Conservation (phyloP, 345 rosid species). For the Lumnitzera racemosa region DNA sequence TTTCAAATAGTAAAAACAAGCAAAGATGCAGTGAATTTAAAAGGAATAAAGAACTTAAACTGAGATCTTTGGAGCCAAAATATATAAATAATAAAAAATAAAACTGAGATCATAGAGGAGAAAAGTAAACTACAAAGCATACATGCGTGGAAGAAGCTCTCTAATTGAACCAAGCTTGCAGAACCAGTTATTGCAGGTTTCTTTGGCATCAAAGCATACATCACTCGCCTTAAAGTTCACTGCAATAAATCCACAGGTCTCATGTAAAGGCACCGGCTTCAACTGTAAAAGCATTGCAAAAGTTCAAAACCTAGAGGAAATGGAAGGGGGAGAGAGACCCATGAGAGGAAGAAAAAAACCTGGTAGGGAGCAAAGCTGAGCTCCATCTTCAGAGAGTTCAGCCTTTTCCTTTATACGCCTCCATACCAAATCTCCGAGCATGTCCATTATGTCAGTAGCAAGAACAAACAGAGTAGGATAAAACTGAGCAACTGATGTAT, state of each 20-base stretch:
- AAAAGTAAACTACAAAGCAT: conserved; percentile 17
- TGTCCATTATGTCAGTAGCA: conserved; percentile 74
- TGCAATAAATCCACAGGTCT: conserved; percentile 26
- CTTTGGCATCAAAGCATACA: conserved; percentile 68
- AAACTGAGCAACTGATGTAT: conserved; percentile 78
- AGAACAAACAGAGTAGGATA: conserved; percentile 88
- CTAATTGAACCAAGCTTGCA: conserved; percentile 71
- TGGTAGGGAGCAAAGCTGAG: conserved; percentile 36
- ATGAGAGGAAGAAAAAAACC: conserved; percentile 29
- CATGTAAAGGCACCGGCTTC: conserved; percentile 1
- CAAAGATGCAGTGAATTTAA: too few relatives aligned
- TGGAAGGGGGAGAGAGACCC: neutral
- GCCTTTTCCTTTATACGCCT: conserved; percentile 77
- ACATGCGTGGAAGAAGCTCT: conserved; percentile 97
- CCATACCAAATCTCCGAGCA: conserved; percentile 95
- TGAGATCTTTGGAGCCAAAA: too few relatives aligned
- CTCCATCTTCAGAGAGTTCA: conserved; percentile 65
- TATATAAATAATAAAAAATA: neutral
- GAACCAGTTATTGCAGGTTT: conserved; percentile 91
- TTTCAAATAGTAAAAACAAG: too few relatives aligned
- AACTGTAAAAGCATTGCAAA: neutral
- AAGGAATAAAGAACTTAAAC: too few relatives aligned
- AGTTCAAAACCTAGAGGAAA: neutral
- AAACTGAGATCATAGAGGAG: neutral
- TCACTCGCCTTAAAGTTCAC: conserved; percentile 61